phyloP scores from a whole-genome alignment of 2,329 filamentous ascomycete genomes.

The Xylaria sp. region DNA sequence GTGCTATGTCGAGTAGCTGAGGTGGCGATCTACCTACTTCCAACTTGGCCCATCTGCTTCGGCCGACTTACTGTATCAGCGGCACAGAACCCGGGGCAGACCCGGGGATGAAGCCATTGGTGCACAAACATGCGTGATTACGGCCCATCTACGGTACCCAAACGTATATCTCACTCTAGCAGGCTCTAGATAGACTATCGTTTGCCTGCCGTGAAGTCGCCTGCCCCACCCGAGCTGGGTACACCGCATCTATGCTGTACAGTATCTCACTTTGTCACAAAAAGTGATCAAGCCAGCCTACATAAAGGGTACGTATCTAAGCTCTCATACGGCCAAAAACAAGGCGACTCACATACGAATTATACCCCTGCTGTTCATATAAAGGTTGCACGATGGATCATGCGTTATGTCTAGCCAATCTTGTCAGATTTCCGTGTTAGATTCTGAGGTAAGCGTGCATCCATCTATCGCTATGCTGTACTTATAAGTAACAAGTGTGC shows the following conservation, averaged over 20 bases:
- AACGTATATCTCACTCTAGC: background rate
- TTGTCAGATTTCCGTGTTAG: slow-evolving; percentile 5
- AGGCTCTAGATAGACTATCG: background rate
- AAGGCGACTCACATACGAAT: no score
- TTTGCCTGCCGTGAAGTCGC: slow-evolving; percentile 23
- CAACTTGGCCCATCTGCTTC: slow-evolving; percentile 18
- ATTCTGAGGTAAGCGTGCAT: slow-evolving; percentile 14
- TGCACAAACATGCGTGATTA: slow-evolving; percentile 36
- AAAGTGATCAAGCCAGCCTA: background rate
- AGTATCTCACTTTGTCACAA: background rate
- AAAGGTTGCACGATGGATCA: background rate
- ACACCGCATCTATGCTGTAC: background rate
- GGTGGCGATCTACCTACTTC: slow-evolving; percentile 25
- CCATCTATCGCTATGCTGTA: no score
- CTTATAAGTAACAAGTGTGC: no score
- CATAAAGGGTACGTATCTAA: background rate
- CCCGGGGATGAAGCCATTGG: slow-evolving; percentile 32
- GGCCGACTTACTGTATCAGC: slow-evolving; percentile 38
- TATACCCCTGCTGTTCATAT: slow-evolving; percentile 8
- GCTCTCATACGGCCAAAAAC: no score
- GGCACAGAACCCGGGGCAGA: slow-evolving; percentile 23
- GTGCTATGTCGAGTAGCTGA: slow-evolving; percentile 5
- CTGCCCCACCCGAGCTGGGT: slow-evolving; percentile 3
- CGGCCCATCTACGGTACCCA: slow-evolving; percentile 6
- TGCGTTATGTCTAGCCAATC: slow-evolving; percentile 1